Percentiles rank a stretch among this genome's conserved stretches.
Evolutionary conservation across 1,284 basidiomycete species (phyloP).

Genomic region (Tranzscheliella williamsii): DNA sequence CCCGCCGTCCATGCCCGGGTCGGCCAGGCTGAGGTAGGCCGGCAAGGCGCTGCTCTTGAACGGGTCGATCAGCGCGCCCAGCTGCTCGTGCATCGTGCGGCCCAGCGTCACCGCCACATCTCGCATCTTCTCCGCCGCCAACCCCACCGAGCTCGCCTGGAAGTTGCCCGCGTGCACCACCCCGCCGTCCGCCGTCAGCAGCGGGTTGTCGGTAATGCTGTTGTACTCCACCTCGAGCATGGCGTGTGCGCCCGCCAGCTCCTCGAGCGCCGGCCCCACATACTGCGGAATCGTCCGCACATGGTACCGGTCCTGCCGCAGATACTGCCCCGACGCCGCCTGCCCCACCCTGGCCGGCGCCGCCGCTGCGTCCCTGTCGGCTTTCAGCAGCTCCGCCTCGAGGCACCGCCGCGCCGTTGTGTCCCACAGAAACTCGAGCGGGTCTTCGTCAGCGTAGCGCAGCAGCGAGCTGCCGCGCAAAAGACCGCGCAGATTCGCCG

Average conservation of each 20-base stretch:
- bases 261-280: constrained; percentile 5
- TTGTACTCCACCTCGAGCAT: constrained; percentile 3
- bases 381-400: too few species aligned
- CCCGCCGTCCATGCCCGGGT: constrained; percentile 68
- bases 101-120: constrained; percentile 77
- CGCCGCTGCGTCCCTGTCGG: too few species aligned
- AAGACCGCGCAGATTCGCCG: not conserved
- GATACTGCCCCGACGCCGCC: constrained; percentile 10
- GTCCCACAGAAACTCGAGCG: constrained; percentile 38
- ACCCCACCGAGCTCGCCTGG: constrained; percentile 71
- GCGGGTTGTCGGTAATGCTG: constrained; percentile 6
- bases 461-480: constrained; percentile 66
- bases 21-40: constrained; percentile 9
- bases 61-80: constrained; percentile 71
- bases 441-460: constrained; percentile 69
- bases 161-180: constrained; percentile 6
- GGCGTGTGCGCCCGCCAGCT: constrained; percentile 1
- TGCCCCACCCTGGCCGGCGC: not conserved
- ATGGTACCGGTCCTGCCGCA: constrained; percentile 76
- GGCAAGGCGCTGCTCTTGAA: constrained; percentile 5
- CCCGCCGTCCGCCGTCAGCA: not conserved
- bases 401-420: too few species aligned
- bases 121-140: constrained; percentile 83
- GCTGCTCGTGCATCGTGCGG: constrained; percentile 77
- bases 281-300: constrained; percentile 57